A percentile compares a stretch with the other conserved stretches of the same genome.
These are phyloP conservation scores for Cercospora sp. DNA, from an alignment of 2,329 filamentous ascomycete species.

Conservation along the genomic window DNA sequence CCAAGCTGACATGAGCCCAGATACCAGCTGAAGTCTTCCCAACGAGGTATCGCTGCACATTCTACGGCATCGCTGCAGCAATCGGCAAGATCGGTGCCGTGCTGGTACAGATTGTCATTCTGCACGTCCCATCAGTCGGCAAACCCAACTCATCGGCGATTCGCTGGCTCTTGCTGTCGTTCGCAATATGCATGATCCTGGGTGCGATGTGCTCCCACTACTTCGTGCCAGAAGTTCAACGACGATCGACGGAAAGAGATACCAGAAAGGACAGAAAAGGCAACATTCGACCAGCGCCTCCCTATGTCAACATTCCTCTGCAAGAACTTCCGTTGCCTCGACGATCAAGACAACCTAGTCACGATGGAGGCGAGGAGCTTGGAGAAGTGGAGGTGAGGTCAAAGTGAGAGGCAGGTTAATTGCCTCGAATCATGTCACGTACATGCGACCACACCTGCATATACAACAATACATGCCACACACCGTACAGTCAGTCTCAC, in stretches of 20 bases:
- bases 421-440: background rate
- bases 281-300: background rate
- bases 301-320: conserved; percentile 4
- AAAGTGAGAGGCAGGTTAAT: background rate
- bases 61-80: conserved; percentile 57
- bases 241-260: conserved; percentile 6
- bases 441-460: background rate
- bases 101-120: conserved; percentile 45
- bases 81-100: conserved; percentile 56
- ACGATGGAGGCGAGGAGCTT: background rate
- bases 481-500: background rate
- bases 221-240: conserved; percentile 24
- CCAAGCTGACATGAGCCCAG: conserved; percentile 39
- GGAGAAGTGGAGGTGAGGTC: background rate
- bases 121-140: background rate
- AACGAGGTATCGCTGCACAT: conserved; percentile 56
- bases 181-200: conserved; percentile 23
- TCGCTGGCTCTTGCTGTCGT: conserved; percentile 23
- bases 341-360: background rate
- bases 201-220: conserved; percentile 22
- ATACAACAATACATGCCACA: background rate
- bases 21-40: conserved; percentile 60
- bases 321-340: background rate
- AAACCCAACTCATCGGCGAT: conserved; percentile 21
- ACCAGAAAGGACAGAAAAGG: background rate